Percentiles rank a stretch among this genome's conserved stretches.
These are phyloP conservation scores for Clarkia xantiana DNA, from an alignment of 345 rosid genomes.

Conservation along the genomic window DNA sequence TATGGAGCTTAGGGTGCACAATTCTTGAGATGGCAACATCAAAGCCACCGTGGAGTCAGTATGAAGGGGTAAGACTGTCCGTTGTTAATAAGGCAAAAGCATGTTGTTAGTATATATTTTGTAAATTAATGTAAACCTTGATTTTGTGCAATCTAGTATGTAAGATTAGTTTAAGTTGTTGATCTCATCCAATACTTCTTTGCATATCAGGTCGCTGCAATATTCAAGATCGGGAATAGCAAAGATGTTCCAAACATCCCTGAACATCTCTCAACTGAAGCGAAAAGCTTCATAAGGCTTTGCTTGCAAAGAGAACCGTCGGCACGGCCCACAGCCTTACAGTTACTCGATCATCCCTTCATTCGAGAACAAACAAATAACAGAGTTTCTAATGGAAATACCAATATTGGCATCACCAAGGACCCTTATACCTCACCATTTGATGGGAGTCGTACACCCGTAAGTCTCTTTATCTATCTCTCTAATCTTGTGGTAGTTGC, in stretches of 20 bases:
- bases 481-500: not conserved
- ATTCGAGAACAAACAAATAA: constrained; percentile 42
- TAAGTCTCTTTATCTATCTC: constrained; percentile 13
- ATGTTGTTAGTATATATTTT: not conserved
- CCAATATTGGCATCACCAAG: constrained; percentile 30
- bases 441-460: constrained; percentile 72
- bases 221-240: constrained; percentile 94
- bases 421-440: constrained; percentile 37
- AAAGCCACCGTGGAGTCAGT: constrained; percentile 92
- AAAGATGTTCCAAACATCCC: constrained; percentile 90
- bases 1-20: constrained; percentile 99
- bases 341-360: constrained; percentile 72
- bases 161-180: constrained; percentile 3
- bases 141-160: no score
- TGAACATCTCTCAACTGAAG: constrained; percentile 74
- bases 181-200: not conserved
- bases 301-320: constrained; percentile 85
- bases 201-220: constrained; percentile 80
- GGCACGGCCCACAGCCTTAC: constrained; percentile 62
- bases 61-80: constrained; percentile 65
- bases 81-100: not conserved
- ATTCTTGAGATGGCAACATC: constrained; percentile 95
- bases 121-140: not conserved
- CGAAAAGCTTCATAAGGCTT: constrained; percentile 56
- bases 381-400: constrained; percentile 16